Percentiles rank a stretch among this genome's conserved stretches.
Conservation (phyloP, 306 rosid species). For the Vigna trinervia region DNA sequence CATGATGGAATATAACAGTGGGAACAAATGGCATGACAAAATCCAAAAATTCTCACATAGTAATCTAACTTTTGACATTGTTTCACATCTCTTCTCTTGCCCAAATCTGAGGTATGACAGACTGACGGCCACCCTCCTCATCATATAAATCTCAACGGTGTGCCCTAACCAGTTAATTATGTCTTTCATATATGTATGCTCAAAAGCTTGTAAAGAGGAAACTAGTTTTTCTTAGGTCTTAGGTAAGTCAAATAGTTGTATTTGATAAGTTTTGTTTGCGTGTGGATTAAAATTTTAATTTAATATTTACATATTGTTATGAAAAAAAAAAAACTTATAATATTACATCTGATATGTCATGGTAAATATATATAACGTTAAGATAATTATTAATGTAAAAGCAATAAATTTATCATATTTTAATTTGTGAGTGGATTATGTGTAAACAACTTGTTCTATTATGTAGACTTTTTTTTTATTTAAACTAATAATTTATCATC, state of each 20-base stretch:
- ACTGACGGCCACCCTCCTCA: slow-evolving; percentile 1
- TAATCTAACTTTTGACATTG: slow-evolving; percentile 48
- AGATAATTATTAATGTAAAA: too few species aligned
- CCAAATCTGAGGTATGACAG: slow-evolving; percentile 45
- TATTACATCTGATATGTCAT: too few species aligned
- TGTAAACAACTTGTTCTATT: too few species aligned
- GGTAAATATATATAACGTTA: too few species aligned
- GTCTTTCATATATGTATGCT: neutral
- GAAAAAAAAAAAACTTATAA: too few species aligned
- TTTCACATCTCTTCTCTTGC: slow-evolving; percentile 40
- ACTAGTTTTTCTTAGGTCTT: neutral
- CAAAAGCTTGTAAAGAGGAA: neutral
- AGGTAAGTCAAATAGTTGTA: neutral
- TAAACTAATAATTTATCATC: too few species aligned
- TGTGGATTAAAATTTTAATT: too few species aligned
- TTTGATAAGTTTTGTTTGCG: too few species aligned
- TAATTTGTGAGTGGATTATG: too few species aligned
- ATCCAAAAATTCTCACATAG: slow-evolving; percentile 51
- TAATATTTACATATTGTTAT: too few species aligned
- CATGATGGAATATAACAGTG: slow-evolving; percentile 54
- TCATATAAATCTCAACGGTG: slow-evolving; percentile 37
- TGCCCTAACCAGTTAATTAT: slow-evolving; percentile 35
- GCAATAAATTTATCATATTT: too few species aligned
- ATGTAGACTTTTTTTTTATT: too few species aligned
- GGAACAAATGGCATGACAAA: slow-evolving; percentile 50